A percentile compares a stretch with the other conserved stretches of the same genome.
These are phyloP conservation scores for Quillaja saponaria DNA, from an alignment of 306 rosid species.

Conservation along the genomic window DNA sequence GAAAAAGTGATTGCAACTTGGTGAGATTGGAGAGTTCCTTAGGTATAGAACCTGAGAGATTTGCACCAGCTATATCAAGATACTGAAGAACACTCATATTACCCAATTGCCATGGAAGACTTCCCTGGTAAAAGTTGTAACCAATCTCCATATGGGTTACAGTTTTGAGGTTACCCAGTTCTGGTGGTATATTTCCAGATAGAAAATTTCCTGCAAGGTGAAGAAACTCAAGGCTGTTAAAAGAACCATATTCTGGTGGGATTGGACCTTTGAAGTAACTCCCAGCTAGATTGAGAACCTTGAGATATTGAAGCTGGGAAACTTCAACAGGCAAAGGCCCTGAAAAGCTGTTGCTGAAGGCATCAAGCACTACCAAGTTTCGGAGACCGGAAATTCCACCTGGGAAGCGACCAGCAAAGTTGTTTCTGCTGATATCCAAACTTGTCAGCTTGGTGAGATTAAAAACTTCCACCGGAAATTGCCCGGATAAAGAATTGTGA, in stretches of 20 bases:
- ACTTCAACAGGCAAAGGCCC: slow-evolving; percentile 70
- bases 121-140: slow-evolving; percentile 64
- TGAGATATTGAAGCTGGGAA: slow-evolving; percentile 55
- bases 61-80: slow-evolving; percentile 90
- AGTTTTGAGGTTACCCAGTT: slow-evolving; percentile 81
- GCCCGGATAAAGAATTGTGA: slow-evolving; percentile 68
- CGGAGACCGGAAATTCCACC: slow-evolving; percentile 51
- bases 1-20: slow-evolving; percentile 67
- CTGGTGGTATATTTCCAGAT: slow-evolving; percentile 65
- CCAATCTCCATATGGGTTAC: slow-evolving; percentile 93
- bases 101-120: slow-evolving; percentile 70
- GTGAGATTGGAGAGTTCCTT: slow-evolving; percentile 72
- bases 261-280: slow-evolving; percentile 88
- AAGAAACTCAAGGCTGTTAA: slow-evolving; percentile 73
- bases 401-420: slow-evolving; percentile 82
- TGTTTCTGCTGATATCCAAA: slow-evolving; percentile 83
- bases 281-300: slow-evolving; percentile 78
- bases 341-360: slow-evolving; percentile 86
- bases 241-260: slow-evolving; percentile 78
- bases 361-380: slow-evolving; percentile 62
- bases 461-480: slow-evolving; percentile 63
- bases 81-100: slow-evolving; percentile 75
- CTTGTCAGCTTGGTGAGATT: slow-evolving; percentile 62
- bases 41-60: slow-evolving; percentile 72
- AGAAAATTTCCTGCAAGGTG: slow-evolving; percentile 87